phyloP scores from a whole-genome alignment of 2,329 filamentous ascomycete genomes.

The Myriosclerotinia curreyana region DNA sequence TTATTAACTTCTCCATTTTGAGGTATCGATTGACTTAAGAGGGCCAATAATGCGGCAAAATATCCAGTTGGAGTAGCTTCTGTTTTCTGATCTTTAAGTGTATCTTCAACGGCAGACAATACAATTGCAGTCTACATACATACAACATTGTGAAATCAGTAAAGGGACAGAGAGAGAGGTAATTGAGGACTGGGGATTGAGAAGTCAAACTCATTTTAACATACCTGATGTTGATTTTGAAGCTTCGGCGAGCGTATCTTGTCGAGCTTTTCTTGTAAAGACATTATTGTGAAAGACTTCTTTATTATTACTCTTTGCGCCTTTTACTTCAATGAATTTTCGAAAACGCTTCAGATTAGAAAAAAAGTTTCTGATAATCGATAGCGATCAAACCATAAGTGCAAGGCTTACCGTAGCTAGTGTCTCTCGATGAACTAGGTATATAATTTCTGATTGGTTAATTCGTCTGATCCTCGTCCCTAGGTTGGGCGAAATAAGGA shows the following conservation, averaged over 20 bases:
- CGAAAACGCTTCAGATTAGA: constrained; percentile 22
- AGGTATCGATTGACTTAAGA: constrained; percentile 74
- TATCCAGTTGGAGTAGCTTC: constrained; percentile 84
- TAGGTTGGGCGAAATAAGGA: too few relatives aligned
- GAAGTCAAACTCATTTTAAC: constrained; percentile 27
- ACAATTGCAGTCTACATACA: constrained; percentile 79
- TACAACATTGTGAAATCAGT: constrained; percentile 18
- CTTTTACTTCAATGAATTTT: constrained; percentile 25
- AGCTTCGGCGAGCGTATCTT: constrained; percentile 97
- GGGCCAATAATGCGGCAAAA: constrained; percentile 88
- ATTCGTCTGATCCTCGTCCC: too few relatives aligned
- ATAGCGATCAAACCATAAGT: constrained; percentile 26
- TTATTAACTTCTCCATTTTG: constrained; percentile 67
- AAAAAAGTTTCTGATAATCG: constrained; percentile 26
- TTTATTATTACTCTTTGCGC: constrained; percentile 36
- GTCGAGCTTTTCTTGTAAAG: constrained; percentile 86
- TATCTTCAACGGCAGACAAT: constrained; percentile 88
- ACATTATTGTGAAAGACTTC: constrained; percentile 46
- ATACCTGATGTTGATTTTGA: constrained; percentile 89
- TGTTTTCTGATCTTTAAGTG: constrained; percentile 81
- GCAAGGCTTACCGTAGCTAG: constrained; percentile 23
- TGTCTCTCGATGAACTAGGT: too few relatives aligned
- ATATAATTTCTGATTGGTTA: constrained; percentile 12
- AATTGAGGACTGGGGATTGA: constrained; percentile 18
- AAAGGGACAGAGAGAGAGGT: neutral